Evolutionary conservation across 805 yeast genomes (phyloP).

Genomic region (Wickerhamomyces sydowiorum): DNA sequence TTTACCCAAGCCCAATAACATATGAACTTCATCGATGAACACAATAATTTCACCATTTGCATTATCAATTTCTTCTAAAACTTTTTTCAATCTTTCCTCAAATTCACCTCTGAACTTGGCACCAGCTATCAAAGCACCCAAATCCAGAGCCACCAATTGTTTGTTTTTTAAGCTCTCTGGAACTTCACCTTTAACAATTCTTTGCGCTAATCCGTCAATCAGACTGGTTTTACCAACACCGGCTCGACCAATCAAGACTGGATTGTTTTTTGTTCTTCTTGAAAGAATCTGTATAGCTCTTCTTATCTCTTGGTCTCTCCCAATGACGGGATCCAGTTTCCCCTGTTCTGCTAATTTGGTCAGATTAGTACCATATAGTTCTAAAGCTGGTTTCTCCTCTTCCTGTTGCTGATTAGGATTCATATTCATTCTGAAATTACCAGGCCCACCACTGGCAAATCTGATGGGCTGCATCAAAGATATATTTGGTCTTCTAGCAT

Average conservation of each 20-base stretch:
- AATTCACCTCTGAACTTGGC: constrained; percentile 96
- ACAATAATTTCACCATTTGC: constrained; percentile 70
- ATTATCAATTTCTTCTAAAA: constrained; percentile 78
- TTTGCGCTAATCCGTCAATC: constrained; percentile 93
- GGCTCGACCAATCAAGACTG: constrained; percentile 91
- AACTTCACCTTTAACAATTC: constrained; percentile 86
- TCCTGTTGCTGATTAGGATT: constrained; percentile 40
- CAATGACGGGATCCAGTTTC: constrained; percentile 93
- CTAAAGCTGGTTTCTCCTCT: constrained; percentile 67
- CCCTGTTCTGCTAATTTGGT: constrained; percentile 87
- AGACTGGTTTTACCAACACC: constrained; percentile 98
- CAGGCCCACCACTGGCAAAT: constrained; percentile 5
- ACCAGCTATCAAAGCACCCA: constrained; percentile 88
- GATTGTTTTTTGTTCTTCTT: constrained; percentile 91
- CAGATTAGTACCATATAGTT: constrained; percentile 78
- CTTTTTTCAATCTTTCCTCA: constrained; percentile 80
- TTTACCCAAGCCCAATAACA: constrained; percentile 85
- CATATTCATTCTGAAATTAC: constrained; percentile 26
- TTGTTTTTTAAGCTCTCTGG: constrained; percentile 92
- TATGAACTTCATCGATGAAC: constrained; percentile 88
- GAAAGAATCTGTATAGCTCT: constrained; percentile 90
- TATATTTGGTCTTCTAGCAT: background rate
- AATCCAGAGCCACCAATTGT: constrained; percentile 74
- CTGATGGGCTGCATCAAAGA: constrained; percentile 5
- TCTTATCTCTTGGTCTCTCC: constrained; percentile 91